A percentile compares a stretch with the other conserved stretches of the same genome.
Conservation (phyloP, 306 rosid genomes). For the Ziziphus jujuba region DNA sequence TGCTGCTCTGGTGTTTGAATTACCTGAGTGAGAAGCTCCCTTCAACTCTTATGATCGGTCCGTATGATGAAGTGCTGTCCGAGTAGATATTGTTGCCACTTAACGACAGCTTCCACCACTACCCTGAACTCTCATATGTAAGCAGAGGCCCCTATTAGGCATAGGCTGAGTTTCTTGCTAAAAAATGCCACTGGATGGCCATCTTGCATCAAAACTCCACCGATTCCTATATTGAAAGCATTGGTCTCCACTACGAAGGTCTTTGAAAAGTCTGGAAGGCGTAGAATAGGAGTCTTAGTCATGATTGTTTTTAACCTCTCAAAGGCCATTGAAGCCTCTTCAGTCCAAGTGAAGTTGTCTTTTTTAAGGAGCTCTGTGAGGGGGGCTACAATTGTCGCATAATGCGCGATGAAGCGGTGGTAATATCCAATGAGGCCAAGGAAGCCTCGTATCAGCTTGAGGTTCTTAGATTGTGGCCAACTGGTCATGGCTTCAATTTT, state of each 20-base stretch:
- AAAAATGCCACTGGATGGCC: too few relatives aligned
- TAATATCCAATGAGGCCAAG: background rate
- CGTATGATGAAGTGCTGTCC: background rate
- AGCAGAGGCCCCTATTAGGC: background rate
- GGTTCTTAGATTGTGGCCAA: background rate
- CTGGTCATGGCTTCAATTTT: background rate
- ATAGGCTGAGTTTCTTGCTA: too few relatives aligned
- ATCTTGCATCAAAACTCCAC: too few relatives aligned
- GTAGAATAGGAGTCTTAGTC: background rate
- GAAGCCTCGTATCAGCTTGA: background rate
- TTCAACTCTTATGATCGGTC: background rate
- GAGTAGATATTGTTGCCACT: background rate
- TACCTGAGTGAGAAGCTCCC: background rate
- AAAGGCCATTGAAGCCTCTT: background rate
- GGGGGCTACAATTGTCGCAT: background rate
- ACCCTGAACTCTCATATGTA: background rate
- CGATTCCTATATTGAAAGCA: constrained; percentile 5
- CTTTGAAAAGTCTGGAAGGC: background rate
- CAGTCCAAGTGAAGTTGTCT: background rate
- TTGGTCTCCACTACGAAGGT: background rate
- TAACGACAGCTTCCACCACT: background rate
- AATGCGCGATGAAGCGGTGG: background rate
- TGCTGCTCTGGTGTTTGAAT: too few relatives aligned
- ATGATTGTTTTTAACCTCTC: background rate
- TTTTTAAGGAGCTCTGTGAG: too few relatives aligned